These are phyloP conservation scores for Coelastrella sp. DNA, from an alignment of 139 green algal species.

Conservation along the genomic window DNA sequence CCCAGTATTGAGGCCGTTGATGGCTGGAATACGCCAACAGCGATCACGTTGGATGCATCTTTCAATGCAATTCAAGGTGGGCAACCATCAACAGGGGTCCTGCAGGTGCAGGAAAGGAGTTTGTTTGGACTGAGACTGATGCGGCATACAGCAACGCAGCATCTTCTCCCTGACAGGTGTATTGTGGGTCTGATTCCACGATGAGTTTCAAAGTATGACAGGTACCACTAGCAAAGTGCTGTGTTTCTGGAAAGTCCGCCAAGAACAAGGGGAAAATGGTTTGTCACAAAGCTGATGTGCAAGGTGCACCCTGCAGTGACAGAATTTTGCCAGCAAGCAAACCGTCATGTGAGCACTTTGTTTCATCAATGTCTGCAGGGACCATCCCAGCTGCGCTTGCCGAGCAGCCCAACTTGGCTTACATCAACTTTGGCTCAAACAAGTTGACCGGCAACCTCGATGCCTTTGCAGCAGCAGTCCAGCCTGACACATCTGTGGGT, in stretches of 20 bases:
- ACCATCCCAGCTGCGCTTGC: not conserved
- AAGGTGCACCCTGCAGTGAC: no score
- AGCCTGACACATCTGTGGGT: not conserved
- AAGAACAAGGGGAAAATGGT: no score
- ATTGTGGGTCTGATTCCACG: no score
- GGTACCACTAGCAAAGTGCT: no score
- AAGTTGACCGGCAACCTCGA: conserved; percentile 12
- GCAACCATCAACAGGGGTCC: not conserved
- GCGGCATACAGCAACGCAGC: not conserved
- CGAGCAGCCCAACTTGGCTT: not conserved
- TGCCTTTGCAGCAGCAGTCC: conserved; percentile 4
- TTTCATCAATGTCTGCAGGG: not conserved
- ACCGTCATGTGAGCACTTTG: not conserved
- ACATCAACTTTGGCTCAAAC: conserved; percentile 45
- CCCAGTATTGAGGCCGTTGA: conserved; percentile 8
- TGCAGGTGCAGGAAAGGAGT: not conserved
- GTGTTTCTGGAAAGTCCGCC: no score
- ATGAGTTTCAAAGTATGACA: no score
- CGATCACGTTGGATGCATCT: conserved; percentile 29
- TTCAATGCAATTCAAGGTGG: conserved; percentile 30
- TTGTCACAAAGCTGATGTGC: no score
- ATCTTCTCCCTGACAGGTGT: no score
- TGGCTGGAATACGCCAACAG: conserved; percentile 18
- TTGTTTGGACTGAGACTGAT: not conserved
- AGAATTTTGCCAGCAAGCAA: not conserved